Percentiles rank a stretch among this genome's conserved stretches.
These are phyloP conservation scores for Aspergillus flavus DNA, from an alignment of 2,329 filamentous ascomycete species.

Conservation along the genomic window DNA sequence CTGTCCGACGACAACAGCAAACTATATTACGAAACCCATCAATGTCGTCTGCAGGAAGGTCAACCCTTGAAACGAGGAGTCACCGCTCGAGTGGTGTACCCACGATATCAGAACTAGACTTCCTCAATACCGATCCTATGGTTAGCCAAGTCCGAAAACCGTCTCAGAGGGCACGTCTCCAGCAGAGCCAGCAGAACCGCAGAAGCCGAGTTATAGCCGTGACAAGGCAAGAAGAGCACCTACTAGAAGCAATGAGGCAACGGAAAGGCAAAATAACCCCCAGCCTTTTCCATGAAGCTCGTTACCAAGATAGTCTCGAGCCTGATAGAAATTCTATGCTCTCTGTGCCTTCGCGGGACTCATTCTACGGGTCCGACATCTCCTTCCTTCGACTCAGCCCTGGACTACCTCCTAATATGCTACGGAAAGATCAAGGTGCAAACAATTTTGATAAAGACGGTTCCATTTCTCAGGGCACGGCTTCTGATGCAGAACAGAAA, in stretches of 20 bases:
- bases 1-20: slow-evolving; percentile 18
- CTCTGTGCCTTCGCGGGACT: slow-evolving; percentile 35
- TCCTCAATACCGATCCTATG: slow-evolving; percentile 26
- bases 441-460: slow-evolving; percentile 31
- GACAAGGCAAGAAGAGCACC: slow-evolving; percentile 55
- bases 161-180: slow-evolving; percentile 23
- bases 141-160: slow-evolving; percentile 24
- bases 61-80: slow-evolving; percentile 27
- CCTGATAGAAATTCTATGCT: slow-evolving; percentile 33
- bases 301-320: slow-evolving; percentile 18
- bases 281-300: slow-evolving; percentile 37
- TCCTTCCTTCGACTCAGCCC: slow-evolving; percentile 46
- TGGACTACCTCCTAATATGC: slow-evolving; percentile 29
- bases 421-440: slow-evolving; percentile 30
- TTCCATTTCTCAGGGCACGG: slow-evolving; percentile 30
- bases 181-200: slow-evolving; percentile 31
- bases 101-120: slow-evolving; percentile 37
- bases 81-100: slow-evolving; percentile 36
- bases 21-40: slow-evolving; percentile 27
- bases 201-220: slow-evolving; percentile 55
- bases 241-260: slow-evolving; percentile 54
- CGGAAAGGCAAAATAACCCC: slow-evolving; percentile 52
- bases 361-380: slow-evolving; percentile 39
- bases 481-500: slow-evolving; percentile 40
- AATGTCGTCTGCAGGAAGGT: slow-evolving; percentile 31